These are phyloP conservation scores for Tagetes erecta DNA, from an alignment of 129 eudicot species.

Conservation along the genomic window DNA sequence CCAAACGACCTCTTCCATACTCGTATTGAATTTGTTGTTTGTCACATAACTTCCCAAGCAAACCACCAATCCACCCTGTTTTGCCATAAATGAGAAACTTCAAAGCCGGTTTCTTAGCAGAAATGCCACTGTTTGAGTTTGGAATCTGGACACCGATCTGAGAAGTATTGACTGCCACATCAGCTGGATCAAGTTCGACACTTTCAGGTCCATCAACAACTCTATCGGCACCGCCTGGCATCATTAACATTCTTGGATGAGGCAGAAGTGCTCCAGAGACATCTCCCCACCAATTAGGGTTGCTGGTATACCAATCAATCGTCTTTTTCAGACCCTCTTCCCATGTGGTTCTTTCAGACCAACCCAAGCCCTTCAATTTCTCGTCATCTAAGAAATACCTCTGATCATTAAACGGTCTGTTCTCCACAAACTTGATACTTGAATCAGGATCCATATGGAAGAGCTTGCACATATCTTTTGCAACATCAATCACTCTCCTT, in stretches of 20 bases:
- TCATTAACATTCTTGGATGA: conserved; percentile 96
- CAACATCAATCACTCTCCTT: conserved; percentile 93
- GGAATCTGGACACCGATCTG: conserved; percentile 48
- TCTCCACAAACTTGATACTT: conserved; percentile 81
- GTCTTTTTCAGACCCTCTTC: conserved; percentile 86
- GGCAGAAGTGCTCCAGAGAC: conserved; percentile 95
- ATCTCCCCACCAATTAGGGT: conserved; percentile 97
- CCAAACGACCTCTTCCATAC: conserved; percentile 87
- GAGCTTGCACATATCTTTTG: conserved; percentile 74
- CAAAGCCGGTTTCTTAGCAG: conserved; percentile 49
- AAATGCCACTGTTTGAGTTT: conserved; percentile 32
- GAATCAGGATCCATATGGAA: conserved; percentile 59
- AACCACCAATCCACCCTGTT: conserved; percentile 98
- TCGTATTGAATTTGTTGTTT: conserved; percentile 86
- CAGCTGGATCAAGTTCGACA: conserved; percentile 49
- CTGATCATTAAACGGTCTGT: conserved; percentile 97
- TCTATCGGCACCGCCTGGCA: conserved; percentile 89
- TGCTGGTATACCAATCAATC: conserved; percentile 80
- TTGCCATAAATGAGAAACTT: conserved; percentile 91
- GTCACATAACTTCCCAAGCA: conserved; percentile 82
- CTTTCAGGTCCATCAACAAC: conserved; percentile 66
- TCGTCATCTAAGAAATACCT: conserved; percentile 92
- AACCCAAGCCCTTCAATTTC: conserved; percentile 76
- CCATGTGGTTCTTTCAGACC: conserved; percentile 89
- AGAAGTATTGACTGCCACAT: conserved; percentile 32